Evolutionary conservation across 805 yeast species (phyloP), one percentile per base, ranked within the genome.

Genomic region (Torulaspora maleeae): DNA sequence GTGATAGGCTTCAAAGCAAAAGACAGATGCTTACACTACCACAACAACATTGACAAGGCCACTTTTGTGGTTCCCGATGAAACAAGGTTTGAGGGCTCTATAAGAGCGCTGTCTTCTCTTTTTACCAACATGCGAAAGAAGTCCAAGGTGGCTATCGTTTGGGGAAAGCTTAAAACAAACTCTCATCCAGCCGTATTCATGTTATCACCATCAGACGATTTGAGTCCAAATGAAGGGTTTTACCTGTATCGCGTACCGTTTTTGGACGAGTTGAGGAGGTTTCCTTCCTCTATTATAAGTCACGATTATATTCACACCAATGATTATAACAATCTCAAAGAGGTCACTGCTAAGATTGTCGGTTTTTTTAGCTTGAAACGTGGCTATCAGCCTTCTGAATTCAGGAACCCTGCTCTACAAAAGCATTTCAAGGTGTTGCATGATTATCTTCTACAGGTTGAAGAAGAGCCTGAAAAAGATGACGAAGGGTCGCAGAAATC

Each of bases 241-340:
- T 79, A 82, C 39, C 61, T 89, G 45, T 72, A 84, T 7, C 72
- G 74, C 25, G 54, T 86, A 17, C 96, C 98, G 1, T 84, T 77
- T 71, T 65, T 78, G 12, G 95, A 88, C 53, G 91, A 87, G 59
- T 64, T 88, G 3, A 70, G 97, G 41, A 72, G 76, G 27, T 62
- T 79, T 3, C 96, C 97, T 0, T 65, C 64, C 4, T 47, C 51
- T 1, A 50, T 47, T 3, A 36, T 36, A 9, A 36, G 43, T 25
- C 47, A 40, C 12, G 38, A 43, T 6, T 12, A 44, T 8, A 28
- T 49, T 4, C 28, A 47, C 12, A 10, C 52, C 54, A 5, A 55
- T 50, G 43, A 52, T 45, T 43, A 59, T 63, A 44, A 60, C 40
- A 41, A 57, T 49, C 19, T 64, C 34, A 47, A 46, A 27, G 52